Evolutionary conservation across 106 monocot species (phyloP), one percentile per base, ranked within the genome.

Genomic region (Platanthera guangdongensis): DNA sequence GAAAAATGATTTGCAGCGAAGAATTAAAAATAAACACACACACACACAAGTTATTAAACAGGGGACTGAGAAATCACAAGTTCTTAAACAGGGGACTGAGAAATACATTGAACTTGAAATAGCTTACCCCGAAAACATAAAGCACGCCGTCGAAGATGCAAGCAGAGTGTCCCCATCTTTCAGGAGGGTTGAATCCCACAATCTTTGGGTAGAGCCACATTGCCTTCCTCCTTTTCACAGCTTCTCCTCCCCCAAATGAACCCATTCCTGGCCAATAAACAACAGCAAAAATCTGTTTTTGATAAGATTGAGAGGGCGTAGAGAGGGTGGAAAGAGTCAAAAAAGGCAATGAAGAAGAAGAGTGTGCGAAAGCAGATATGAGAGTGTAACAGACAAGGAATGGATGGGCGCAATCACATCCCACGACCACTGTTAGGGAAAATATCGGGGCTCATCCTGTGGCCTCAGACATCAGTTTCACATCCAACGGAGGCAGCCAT

Each of bases 121-220:
- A 53, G 14, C 53, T 53, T 10, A 53, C 95, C 84, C 95, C 95
- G 81, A 92, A 92, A 75, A 95, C 84, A 79, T 90, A 95, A 65
- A 95, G 57, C 73, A 82, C 75, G 0, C 92, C 88, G 52, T 95
- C 83, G 68, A 32, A 84, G 81, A 81, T 87, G 83, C 92, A 95
- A 73, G 95, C 92, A 9, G 95, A 95, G 80, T 95, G 95, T 39
- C 95, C 95, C 95, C 95, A 95, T 80, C 95, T 92, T 88, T 95
- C 95, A 45, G 95, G 80, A 10, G 95, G 95, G 74, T 88, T 90
- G 74, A 92, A 92, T 8, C 92, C 92, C 63, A 71, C 8, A 64
- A 85, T 85, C 76, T 90, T 95, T 14, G 95, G 95, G 80, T 95
- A 92, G 45, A 95, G 82, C 95, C 95, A 95, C 92, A 95, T 95